Evolutionary conservation across 1,139 yeast species (phyloP).

Genomic region (Geotrichum carabidarum): DNA sequence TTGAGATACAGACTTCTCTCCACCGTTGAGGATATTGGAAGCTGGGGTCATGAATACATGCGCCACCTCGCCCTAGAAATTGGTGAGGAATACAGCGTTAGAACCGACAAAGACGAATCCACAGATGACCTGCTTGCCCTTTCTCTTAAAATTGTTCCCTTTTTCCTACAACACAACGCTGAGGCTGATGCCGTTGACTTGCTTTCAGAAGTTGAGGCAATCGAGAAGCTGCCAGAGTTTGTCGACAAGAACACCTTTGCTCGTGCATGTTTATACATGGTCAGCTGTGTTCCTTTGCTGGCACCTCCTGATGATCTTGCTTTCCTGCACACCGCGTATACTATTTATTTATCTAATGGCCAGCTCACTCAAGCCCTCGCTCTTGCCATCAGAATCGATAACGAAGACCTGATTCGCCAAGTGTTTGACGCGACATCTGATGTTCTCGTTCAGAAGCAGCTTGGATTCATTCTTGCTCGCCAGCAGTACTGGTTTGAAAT

Average conservation of each 20-base stretch:
- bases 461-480: constrained; percentile 83
- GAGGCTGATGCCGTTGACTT: constrained; percentile 98
- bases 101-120: constrained; percentile 48
- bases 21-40: constrained; percentile 55
- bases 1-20: constrained; percentile 75
- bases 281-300: constrained; percentile 88
- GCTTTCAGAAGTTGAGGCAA: constrained; percentile 78
- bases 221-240: constrained; percentile 73
- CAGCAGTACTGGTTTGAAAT: constrained; percentile 76
- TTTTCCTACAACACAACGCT: constrained; percentile 89
- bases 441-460: constrained; percentile 71
- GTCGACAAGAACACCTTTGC: constrained; percentile 81
- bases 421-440: constrained; percentile 76
- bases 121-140: constrained; percentile 52
- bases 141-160: constrained; percentile 77
- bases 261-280: constrained; percentile 90
- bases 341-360: constrained; percentile 73
- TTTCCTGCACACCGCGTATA: constrained; percentile 84
- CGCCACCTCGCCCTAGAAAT: constrained; percentile 93
- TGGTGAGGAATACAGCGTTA: constrained; percentile 75
- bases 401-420: constrained; percentile 66
- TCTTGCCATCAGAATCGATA: constrained; percentile 83
- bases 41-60: constrained; percentile 98
- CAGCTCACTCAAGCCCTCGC: constrained; percentile 86
- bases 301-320: constrained; percentile 93